Conservation (phyloP, 164 flowering plant genomes). For the Vitis rupestris region DNA sequence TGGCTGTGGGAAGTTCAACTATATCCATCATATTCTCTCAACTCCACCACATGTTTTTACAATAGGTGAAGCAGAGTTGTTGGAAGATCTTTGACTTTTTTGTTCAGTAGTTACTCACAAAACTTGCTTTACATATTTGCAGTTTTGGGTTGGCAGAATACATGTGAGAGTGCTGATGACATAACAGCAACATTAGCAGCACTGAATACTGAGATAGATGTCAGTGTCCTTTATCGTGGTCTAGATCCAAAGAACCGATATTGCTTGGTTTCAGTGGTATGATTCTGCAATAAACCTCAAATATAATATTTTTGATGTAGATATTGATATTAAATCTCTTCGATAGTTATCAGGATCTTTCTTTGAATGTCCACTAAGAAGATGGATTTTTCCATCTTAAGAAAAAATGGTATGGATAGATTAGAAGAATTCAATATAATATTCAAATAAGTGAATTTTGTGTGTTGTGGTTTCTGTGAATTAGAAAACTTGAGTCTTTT, state of each 20-base stretch:
- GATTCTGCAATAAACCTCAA: constrained; percentile 15
- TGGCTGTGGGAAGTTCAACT: constrained; percentile 87
- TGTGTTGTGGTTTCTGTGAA: no score
- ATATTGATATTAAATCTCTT: no score
- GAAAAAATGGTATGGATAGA: no score
- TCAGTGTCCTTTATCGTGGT: constrained; percentile 83
- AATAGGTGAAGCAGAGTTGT: constrained; percentile 49
- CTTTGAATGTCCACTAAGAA: no score
- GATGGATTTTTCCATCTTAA: no score
- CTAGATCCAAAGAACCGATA: constrained; percentile 68
- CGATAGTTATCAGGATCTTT: no score
- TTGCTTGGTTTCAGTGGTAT: constrained; percentile 89
- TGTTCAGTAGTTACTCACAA: not conserved
- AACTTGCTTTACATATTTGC: constrained; percentile 27
- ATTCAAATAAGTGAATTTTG: no score
- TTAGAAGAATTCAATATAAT: no score
- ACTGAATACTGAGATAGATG: constrained; percentile 69
- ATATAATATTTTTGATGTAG: no score
- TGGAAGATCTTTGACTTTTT: not conserved
- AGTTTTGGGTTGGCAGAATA: constrained; percentile 99
- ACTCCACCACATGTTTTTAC: constrained; percentile 82
- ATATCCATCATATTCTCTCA: constrained; percentile 80
- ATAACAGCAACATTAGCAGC: constrained; percentile 86
- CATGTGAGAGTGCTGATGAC: constrained; percentile 76
- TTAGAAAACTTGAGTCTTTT: no score